phyloP scores from a whole-genome alignment of 331 rosid genomes.

The Quercus phellos region DNA sequence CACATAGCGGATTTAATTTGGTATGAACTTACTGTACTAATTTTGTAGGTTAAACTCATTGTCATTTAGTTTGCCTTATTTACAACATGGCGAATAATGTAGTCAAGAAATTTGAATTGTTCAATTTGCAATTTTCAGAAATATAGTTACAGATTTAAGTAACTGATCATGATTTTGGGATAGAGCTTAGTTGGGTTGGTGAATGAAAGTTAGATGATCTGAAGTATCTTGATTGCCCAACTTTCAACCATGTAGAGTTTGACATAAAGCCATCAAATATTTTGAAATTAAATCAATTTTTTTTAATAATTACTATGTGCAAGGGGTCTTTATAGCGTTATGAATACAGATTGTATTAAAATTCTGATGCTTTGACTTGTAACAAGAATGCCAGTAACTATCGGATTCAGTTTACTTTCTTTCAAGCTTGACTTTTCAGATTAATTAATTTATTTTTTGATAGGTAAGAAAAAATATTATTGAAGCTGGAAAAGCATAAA shows the following conservation, averaged over 20 bases:
- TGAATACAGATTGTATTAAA: background rate
- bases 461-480: no score
- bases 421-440: background rate
- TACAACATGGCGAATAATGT: background rate
- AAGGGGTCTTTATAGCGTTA: background rate
- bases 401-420: background rate
- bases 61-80: background rate
- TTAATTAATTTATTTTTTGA: background rate
- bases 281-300: background rate
- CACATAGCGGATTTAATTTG: constrained; percentile 2
- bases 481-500: no score
- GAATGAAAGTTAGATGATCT: background rate
- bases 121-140: background rate
- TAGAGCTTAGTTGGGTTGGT: background rate
- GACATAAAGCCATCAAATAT: background rate
- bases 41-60: background rate
- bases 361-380: background rate
- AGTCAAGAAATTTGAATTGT: background rate
- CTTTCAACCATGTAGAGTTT: background rate
- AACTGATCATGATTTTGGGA: background rate
- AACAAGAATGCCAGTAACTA: background rate
- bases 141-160: background rate
- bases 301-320: background rate
- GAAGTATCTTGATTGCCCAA: background rate
- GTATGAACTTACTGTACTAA: background rate